These are phyloP conservation scores for Sherardia arvensis DNA, from an alignment of 257 asterid species.

Conservation along the genomic window DNA sequence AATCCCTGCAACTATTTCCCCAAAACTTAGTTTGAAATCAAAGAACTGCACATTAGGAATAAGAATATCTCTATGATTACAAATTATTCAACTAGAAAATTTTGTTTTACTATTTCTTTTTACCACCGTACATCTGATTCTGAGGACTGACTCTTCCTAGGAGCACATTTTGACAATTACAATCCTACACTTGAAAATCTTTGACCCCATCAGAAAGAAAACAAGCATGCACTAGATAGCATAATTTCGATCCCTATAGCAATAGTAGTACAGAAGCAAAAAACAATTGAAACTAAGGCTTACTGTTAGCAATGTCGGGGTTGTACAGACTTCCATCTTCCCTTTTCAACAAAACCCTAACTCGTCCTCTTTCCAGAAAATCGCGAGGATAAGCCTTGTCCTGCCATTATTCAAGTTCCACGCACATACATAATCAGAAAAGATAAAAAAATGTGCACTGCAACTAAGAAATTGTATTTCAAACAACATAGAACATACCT, in stretches of 20 bases:
- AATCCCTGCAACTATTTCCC: not conserved
- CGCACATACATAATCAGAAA: not conserved
- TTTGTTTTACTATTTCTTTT: no score
- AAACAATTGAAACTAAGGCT: constrained; percentile 11
- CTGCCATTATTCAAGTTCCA: constrained; percentile 25
- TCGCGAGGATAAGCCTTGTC: constrained; percentile 97
- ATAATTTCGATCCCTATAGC: no score
- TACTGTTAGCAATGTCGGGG: constrained; percentile 70
- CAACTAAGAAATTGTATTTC: not conserved
- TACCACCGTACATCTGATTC: not conserved
- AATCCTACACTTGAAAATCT: no score
- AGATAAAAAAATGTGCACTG: no score
- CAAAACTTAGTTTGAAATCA: not conserved
- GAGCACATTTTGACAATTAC: no score
- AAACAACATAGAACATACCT: constrained; percentile 30
- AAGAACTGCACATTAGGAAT: not conserved
- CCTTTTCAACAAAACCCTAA: constrained; percentile 69
- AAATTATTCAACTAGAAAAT: not conserved
- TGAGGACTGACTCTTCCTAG: no score
- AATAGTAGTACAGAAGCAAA: not conserved
- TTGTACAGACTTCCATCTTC: constrained; percentile 74
- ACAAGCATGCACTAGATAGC: no score
- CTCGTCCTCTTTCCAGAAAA: constrained; percentile 96
- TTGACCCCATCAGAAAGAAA: no score
- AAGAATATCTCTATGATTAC: not conserved